Conservation (phyloP, 495 filamentous ascomycete genomes). For the Aspergillus funiculosus region DNA sequence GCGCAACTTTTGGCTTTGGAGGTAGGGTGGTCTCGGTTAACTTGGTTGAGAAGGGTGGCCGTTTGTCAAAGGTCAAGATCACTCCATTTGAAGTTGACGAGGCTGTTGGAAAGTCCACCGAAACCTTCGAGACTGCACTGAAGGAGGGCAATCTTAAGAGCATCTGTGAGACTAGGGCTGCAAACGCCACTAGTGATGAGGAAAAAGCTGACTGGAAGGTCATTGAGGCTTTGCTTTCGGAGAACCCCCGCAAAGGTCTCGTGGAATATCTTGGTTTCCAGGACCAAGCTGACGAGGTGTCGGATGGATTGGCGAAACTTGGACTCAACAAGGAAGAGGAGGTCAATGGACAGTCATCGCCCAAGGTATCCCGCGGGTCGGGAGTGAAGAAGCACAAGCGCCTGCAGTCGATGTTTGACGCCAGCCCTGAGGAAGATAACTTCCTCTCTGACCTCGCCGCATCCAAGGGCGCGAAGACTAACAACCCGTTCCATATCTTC, state of each 20-base stretch:
- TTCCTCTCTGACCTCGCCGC: conserved; percentile 73
- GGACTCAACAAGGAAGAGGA: conserved; percentile 42
- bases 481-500: conserved; percentile 83
- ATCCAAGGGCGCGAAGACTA: conserved; percentile 72
- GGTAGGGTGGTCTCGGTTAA: conserved; percentile 83
- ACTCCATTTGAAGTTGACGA: conserved; percentile 84
- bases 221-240: conserved; percentile 78
- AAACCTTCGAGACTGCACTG: conserved; percentile 79
- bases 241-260: conserved; percentile 72
- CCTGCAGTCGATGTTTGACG: conserved; percentile 78
- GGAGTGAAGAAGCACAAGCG: conserved; percentile 53
- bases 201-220: conserved; percentile 96
- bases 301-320: conserved; percentile 44
- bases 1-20: conserved; percentile 92
- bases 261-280: conserved; percentile 83
- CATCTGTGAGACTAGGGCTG: conserved; percentile 76
- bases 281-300: conserved; percentile 48
- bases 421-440: conserved; percentile 65
- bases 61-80: conserved; percentile 74
- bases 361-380: conserved; percentile 39
- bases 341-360: conserved; percentile 40
- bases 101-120: conserved; percentile 73
- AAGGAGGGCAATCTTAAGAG: conserved; percentile 66
- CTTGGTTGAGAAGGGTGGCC: conserved; percentile 52
- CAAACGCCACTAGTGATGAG: conserved; percentile 69